These are phyloP conservation scores for Trichophyton verrucosum DNA, from an alignment of 2,329 filamentous ascomycete species.

Conservation along the genomic window DNA sequence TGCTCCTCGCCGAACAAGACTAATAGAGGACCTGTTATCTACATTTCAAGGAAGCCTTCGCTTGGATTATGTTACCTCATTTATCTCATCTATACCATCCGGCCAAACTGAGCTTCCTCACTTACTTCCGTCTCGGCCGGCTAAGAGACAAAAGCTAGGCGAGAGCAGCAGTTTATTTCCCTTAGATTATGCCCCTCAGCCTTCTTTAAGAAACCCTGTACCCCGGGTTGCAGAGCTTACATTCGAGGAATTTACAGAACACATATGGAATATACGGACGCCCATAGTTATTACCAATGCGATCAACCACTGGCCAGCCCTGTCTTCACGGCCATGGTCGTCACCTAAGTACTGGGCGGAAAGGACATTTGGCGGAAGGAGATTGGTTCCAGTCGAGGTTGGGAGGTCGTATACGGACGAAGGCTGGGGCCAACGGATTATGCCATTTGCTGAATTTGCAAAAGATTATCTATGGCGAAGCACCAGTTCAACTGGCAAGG, in stretches of 20 bases:
- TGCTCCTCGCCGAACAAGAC: conserved; percentile 43
- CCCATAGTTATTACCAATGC: conserved; percentile 60
- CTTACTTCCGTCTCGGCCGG: no score
- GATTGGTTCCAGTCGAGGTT: conserved; percentile 75
- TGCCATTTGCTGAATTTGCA: conserved; percentile 63
- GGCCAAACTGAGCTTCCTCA: neutral
- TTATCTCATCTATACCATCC: neutral
- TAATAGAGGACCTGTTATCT: conserved; percentile 28
- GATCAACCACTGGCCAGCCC: conserved; percentile 63
- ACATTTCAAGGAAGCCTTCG: conserved; percentile 19
- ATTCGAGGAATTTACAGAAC: conserved; percentile 49
- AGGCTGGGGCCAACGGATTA: conserved; percentile 70
- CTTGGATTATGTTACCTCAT: conserved; percentile 8
- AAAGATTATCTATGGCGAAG: conserved; percentile 42
- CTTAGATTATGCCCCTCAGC: conserved; percentile 22
- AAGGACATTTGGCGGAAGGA: conserved; percentile 59
- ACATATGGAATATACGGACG: conserved; percentile 39
- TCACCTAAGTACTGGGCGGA: conserved; percentile 61
- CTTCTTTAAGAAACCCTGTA: conserved; percentile 26
- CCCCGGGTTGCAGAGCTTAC: conserved; percentile 36
- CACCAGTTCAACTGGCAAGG: neutral
- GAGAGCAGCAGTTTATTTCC: conserved; percentile 21
- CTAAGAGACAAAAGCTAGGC: conserved; percentile 3
- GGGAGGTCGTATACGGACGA: conserved; percentile 79
- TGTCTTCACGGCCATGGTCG: conserved; percentile 56